Conservation (phyloP, 768 basidiomycete genomes). For the Russula olivacea region DNA sequence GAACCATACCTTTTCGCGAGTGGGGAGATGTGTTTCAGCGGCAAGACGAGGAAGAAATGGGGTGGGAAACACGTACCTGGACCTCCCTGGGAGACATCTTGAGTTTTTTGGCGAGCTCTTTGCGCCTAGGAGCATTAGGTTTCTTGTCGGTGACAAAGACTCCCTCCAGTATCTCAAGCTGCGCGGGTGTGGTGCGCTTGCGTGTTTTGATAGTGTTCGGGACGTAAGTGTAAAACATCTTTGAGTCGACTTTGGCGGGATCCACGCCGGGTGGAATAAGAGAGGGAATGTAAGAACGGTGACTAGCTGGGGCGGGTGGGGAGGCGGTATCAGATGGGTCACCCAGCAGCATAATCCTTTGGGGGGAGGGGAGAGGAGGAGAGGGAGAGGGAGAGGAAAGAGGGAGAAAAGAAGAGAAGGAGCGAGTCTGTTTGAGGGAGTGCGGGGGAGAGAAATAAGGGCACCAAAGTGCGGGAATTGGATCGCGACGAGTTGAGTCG, state of each 20-base stretch:
- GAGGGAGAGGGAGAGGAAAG: slow-evolving; percentile 1
- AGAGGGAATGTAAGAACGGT: slow-evolving; percentile 39
- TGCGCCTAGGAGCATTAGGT: slow-evolving; percentile 76
- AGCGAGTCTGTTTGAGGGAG: background rate
- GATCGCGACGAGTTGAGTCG: background rate
- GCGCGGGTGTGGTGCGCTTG: slow-evolving; percentile 80
- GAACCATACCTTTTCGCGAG: slow-evolving; percentile 68
- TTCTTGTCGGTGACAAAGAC: slow-evolving; percentile 88
- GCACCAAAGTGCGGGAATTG: background rate
- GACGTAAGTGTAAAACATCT: slow-evolving; percentile 81
- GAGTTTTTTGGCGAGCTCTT: slow-evolving; percentile 72
- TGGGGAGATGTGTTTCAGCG: background rate
- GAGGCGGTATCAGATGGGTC: slow-evolving; percentile 15
- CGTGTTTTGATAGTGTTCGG: slow-evolving; percentile 94
- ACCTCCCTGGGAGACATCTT: slow-evolving; percentile 94
- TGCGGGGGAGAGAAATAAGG: background rate
- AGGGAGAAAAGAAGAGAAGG: background rate
- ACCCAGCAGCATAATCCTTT: slow-evolving; percentile 12
- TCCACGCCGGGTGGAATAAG: slow-evolving; percentile 51
- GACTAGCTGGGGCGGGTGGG: slow-evolving; percentile 7
- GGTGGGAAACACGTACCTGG: slow-evolving; percentile 53
- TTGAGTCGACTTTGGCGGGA: slow-evolving; percentile 68
- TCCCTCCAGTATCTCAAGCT: slow-evolving; percentile 84
- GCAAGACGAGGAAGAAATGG: background rate
- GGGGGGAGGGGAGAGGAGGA: background rate